Percentiles rank a stretch among this genome's conserved stretches.
These are phyloP conservation scores for Thamnidium elegans DNA, from an alignment of 192 early-diverging fungal species.

Conservation along the genomic window DNA sequence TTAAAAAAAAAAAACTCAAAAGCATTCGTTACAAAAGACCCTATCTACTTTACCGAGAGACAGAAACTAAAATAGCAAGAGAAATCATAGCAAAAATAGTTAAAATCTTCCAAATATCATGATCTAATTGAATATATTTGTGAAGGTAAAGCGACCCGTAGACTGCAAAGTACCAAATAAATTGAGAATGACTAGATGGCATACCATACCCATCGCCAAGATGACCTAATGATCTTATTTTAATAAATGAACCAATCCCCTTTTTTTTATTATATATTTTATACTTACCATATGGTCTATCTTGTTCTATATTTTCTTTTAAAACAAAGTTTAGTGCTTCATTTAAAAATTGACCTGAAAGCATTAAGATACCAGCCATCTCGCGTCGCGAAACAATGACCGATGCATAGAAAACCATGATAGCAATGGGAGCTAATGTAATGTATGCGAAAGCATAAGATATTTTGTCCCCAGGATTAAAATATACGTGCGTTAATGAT, in stretches of 20 bases:
- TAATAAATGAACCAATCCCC: background rate
- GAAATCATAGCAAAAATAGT: slow-evolving; percentile 10
- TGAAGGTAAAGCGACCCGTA: slow-evolving; percentile 55
- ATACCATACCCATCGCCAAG: slow-evolving; percentile 78
- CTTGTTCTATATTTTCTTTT: slow-evolving; percentile 59
- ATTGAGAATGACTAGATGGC: slow-evolving; percentile 82
- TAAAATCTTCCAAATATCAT: slow-evolving; percentile 20
- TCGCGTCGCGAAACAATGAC: slow-evolving; percentile 61
- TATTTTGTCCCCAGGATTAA: slow-evolving; percentile 52
- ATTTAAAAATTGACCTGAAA: slow-evolving; percentile 68
- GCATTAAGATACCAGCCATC: slow-evolving; percentile 53
- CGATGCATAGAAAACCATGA: slow-evolving; percentile 68
- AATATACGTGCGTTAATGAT: slow-evolving; percentile 72
- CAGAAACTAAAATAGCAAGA: slow-evolving; percentile 24
- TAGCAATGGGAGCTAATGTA: slow-evolving; percentile 61
- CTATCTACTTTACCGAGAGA: slow-evolving; percentile 24
- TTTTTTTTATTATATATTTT: slow-evolving; percentile 1
- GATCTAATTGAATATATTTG: slow-evolving; percentile 29
- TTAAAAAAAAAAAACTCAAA: background rate
- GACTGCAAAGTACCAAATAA: slow-evolving; percentile 71
- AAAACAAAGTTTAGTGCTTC: slow-evolving; percentile 61
- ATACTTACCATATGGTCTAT: slow-evolving; percentile 60
- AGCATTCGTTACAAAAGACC: background rate
- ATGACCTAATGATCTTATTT: slow-evolving; percentile 44
- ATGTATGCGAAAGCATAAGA: slow-evolving; percentile 61